Percentiles rank a stretch among this genome's conserved stretches.
Conservation (phyloP, 306 rosid species). For the Citrullus mucosospermus region DNA sequence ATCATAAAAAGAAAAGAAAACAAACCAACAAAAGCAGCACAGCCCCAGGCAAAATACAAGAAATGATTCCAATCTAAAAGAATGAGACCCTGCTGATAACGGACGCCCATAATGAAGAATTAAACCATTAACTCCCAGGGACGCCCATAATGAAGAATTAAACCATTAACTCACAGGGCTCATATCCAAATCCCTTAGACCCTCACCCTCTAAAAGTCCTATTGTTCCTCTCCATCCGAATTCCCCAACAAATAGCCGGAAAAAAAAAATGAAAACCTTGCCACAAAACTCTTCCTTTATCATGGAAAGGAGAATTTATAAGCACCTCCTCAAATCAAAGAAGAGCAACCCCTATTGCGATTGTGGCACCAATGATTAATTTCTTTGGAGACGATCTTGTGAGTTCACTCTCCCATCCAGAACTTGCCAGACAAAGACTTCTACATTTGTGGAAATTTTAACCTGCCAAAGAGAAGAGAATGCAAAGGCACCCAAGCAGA, state of each 20-base stretch:
- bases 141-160: not conserved
- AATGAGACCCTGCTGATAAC: not conserved
- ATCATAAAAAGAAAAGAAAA: too few species aligned
- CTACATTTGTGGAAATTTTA: not conserved
- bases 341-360: too few species aligned
- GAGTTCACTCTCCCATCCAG: not conserved
- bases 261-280: not conserved
- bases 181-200: not conserved
- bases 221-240: not conserved
- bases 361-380: not conserved
- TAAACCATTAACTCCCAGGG: not conserved
- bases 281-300: not conserved
- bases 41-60: not conserved
- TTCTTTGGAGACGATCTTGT: not conserved
- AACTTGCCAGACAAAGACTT: not conserved
- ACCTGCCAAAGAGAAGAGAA: not conserved
- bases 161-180: not conserved
- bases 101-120: not conserved
- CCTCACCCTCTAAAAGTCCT: not conserved
- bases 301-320: too few species aligned
- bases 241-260: not conserved
- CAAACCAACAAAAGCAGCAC: not conserved
- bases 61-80: not conserved
- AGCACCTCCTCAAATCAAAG: too few species aligned
- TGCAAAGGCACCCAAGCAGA: not conserved